A percentile compares a stretch with the other conserved stretches of the same genome.
phyloP scores from a whole-genome alignment of 257 asterid genomes.

The Dorcoceras hygrometricum region DNA sequence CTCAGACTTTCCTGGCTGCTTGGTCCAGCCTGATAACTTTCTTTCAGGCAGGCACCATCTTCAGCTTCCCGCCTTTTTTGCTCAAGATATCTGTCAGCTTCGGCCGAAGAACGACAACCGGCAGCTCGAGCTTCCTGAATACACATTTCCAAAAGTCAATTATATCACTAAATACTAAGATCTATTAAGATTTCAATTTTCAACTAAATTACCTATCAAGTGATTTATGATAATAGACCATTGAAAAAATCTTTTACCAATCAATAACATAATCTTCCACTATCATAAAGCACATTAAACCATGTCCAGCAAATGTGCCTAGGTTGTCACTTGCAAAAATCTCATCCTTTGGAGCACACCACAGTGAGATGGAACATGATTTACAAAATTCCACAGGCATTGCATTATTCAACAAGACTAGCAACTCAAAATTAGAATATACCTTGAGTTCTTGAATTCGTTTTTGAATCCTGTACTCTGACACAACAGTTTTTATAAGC shows the following conservation, averaged over 20 bases:
- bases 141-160: slow-evolving; percentile 3
- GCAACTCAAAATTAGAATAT: neutral
- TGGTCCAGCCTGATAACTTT: slow-evolving; percentile 53
- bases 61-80: slow-evolving; percentile 56
- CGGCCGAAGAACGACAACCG: slow-evolving; percentile 66
- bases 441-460: slow-evolving; percentile 78
- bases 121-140: slow-evolving; percentile 78
- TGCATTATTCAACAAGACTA: neutral
- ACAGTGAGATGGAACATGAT: neutral
- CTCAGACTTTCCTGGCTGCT: slow-evolving; percentile 47
- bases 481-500: slow-evolving; percentile 46
- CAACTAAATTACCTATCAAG: neutral
- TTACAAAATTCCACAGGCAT: neutral
- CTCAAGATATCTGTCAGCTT: slow-evolving; percentile 67
- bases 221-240: neutral
- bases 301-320: neutral
- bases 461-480: slow-evolving; percentile 55
- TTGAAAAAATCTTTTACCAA: neutral
- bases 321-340: slow-evolving; percentile 1
- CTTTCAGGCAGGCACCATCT: slow-evolving; percentile 43
- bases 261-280: neutral
- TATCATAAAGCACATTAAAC: neutral
- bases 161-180: neutral
- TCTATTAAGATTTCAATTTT: neutral
- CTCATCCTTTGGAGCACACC: neutral